These are phyloP conservation scores for Silene noctiflora DNA, from an alignment of 179 eudicot genomes.

Conservation along the genomic window DNA sequence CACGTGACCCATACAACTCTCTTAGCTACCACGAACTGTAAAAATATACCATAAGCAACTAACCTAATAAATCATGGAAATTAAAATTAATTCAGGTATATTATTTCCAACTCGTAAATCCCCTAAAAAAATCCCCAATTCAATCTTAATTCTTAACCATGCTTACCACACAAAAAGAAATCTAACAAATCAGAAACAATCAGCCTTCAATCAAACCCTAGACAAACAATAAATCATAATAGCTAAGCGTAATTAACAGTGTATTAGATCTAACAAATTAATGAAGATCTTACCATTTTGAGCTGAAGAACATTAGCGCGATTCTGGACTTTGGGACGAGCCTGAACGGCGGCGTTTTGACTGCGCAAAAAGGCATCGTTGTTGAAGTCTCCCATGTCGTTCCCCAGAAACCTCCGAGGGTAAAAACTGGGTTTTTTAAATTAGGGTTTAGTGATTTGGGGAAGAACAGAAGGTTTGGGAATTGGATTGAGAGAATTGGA, in stretches of 20 bases:
- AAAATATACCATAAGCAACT: constrained; percentile 4
- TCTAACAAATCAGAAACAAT: background rate
- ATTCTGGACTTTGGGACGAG: constrained; percentile 82
- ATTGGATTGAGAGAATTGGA: constrained; percentile 10
- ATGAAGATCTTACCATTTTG: constrained; percentile 50
- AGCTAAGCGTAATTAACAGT: background rate
- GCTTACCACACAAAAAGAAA: background rate
- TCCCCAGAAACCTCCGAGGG: background rate
- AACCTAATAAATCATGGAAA: no score
- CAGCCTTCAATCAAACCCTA: constrained; percentile 14
- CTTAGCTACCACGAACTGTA: background rate
- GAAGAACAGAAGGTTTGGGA: background rate
- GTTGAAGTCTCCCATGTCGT: constrained; percentile 24
- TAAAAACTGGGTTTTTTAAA: constrained; percentile 15
- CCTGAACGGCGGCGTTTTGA: constrained; percentile 61
- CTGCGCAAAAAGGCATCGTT: constrained; percentile 73
- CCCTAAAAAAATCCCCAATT: background rate
- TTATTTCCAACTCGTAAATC: no score
- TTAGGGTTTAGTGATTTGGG: background rate
- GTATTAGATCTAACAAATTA: background rate
- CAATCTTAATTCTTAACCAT: background rate
- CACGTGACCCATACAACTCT: background rate
- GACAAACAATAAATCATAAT: background rate
- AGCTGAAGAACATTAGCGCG: constrained; percentile 82
- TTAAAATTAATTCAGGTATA: no score